Evolutionary conservation across 176 grass and related monocot genomes (phyloP).

Genomic region (Bromus sterilis): DNA sequence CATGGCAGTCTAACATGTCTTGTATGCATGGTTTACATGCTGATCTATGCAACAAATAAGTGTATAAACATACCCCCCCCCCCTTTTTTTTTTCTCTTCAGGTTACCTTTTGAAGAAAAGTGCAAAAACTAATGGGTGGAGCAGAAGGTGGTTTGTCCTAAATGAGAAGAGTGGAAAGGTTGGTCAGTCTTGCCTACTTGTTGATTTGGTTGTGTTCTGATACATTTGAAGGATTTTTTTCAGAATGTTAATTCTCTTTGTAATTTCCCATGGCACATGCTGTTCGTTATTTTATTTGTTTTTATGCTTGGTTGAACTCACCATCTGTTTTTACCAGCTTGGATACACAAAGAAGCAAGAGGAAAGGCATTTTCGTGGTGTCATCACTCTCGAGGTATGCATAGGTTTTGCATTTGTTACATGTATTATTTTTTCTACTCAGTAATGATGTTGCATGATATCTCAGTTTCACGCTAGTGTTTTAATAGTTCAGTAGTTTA

Average conservation of each 20-base stretch:
- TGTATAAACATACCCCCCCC: background rate
- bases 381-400: constrained; percentile 75
- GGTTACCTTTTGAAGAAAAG: constrained; percentile 89
- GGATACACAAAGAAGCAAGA: constrained; percentile 96
- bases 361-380: constrained; percentile 80
- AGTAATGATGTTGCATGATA: background rate
- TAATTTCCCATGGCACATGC: background rate
- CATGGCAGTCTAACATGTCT: background rate
- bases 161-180: constrained; percentile 98
- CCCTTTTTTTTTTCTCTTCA: background rate
- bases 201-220: background rate
- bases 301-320: constrained; percentile 12
- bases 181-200: background rate
- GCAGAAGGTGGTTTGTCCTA: constrained; percentile 79
- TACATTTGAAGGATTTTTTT: background rate
- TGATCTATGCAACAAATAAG: background rate
- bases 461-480: background rate
- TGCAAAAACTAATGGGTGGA: constrained; percentile 89
- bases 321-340: constrained; percentile 47
- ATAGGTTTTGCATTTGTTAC: constrained; percentile 13
- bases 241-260: background rate
- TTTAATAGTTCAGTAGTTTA: background rate
- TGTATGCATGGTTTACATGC: background rate
- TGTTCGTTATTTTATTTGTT: constrained; percentile 19
- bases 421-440: background rate